Conservation (phyloP, 192 early-diverging fungal genomes). For the Coemansia sp. region DNA sequence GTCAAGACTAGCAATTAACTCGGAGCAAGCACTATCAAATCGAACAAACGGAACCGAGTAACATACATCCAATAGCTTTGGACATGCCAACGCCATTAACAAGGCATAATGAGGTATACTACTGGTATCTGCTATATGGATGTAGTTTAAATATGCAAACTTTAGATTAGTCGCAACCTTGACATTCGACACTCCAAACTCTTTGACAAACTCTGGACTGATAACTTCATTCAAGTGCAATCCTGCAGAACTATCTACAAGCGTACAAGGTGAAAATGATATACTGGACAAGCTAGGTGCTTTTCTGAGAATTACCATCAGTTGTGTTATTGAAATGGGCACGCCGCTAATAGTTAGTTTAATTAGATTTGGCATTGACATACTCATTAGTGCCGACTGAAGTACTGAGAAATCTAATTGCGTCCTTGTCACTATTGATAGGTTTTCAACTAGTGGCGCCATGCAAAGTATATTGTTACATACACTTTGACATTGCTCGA, state of each 20-base stretch:
- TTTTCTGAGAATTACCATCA: background rate
- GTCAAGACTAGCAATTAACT: background rate
- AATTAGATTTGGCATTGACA: background rate
- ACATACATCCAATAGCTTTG: conserved; percentile 5
- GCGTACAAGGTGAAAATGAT: background rate
- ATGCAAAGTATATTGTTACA: background rate
- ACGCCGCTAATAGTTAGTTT: background rate
- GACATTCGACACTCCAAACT: background rate
- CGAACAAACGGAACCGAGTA: background rate
- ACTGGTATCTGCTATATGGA: background rate
- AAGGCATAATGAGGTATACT: background rate
- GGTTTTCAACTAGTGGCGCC: background rate
- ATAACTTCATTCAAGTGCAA: background rate
- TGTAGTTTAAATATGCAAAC: background rate
- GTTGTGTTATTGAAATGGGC: background rate
- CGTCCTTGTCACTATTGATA: background rate
- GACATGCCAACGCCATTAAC: background rate
- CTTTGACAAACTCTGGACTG: background rate
- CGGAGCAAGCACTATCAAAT: background rate
- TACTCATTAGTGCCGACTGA: background rate
- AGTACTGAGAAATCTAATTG: background rate
- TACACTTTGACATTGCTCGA: background rate
- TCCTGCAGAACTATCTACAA: background rate
- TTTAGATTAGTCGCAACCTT: background rate
- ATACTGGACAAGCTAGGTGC: background rate